These are phyloP conservation scores for Diaporthe destruens DNA, from an alignment of 2,329 filamentous ascomycete species.

Conservation along the genomic window DNA sequence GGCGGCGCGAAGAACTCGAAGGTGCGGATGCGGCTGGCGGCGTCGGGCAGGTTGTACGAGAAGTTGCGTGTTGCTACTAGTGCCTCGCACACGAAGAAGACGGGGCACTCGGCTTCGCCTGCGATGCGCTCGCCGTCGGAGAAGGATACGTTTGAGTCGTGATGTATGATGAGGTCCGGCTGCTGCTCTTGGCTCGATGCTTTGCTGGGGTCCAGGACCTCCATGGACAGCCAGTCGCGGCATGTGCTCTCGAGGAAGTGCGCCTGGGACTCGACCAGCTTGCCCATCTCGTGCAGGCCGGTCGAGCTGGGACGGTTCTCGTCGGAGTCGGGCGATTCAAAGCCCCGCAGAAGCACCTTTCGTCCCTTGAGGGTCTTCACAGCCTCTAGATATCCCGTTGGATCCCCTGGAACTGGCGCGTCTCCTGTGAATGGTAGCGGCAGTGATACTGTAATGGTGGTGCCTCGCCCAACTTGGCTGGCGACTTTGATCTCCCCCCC, in stretches of 20 bases:
- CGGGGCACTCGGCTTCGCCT: conserved; percentile 25
- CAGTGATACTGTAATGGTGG: conserved; percentile 49
- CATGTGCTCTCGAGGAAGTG: conserved; percentile 48
- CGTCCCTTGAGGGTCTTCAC: conserved; percentile 49
- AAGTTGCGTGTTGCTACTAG: conserved; percentile 48
- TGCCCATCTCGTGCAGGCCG: conserved; percentile 21
- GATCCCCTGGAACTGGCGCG: conserved; percentile 36
- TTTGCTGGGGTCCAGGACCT: conserved; percentile 43
- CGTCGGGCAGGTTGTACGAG: conserved; percentile 40
- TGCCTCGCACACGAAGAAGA: conserved; percentile 52
- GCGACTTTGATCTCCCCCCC: conserved; percentile 72
- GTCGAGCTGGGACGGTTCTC: conserved; percentile 10
- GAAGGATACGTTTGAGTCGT: conserved; percentile 40
- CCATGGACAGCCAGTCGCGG: conserved; percentile 51
- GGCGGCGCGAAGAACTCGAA: conserved; percentile 56
- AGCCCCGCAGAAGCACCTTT: conserved; percentile 48
- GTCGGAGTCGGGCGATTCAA: conserved; percentile 7
- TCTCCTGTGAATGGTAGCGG: conserved; percentile 45
- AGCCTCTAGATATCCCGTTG: conserved; percentile 48
- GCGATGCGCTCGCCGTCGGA: conserved; percentile 35
- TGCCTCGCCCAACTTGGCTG: conserved; percentile 55
- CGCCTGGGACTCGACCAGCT: conserved; percentile 40
- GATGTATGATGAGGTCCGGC: conserved; percentile 47
- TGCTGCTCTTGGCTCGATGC: conserved; percentile 26
- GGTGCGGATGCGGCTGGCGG: conserved; percentile 44